These are phyloP conservation scores for Cryptococcus wingfieldii DNA, from an alignment of 1,284 basidiomycete species.

Conservation along the genomic window DNA sequence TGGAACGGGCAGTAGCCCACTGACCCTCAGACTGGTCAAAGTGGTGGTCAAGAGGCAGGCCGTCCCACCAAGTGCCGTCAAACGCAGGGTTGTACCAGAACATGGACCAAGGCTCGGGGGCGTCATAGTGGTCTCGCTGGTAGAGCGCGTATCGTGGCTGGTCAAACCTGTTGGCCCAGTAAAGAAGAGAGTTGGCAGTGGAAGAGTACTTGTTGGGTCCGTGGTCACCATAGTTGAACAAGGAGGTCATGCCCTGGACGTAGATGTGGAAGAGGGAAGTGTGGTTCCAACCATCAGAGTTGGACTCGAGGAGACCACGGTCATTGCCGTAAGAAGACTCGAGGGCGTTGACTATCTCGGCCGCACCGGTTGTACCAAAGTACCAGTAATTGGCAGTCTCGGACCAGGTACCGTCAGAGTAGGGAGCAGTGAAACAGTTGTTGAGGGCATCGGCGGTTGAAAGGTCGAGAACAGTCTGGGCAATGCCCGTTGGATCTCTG, in stretches of 20 bases:
- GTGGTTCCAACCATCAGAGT: conserved; percentile 61
- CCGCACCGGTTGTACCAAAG: conserved; percentile 86
- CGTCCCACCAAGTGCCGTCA: conserved; percentile 87
- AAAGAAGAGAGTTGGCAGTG: conserved; percentile 53
- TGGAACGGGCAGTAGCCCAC: conserved; percentile 88
- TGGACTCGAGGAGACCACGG: conserved; percentile 66
- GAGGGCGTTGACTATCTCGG: conserved; percentile 84
- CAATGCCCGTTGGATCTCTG: conserved; percentile 73
- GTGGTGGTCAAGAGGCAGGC: conserved; percentile 71
- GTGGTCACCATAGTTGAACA: conserved; percentile 89
- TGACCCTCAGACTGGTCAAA: conserved; percentile 67
- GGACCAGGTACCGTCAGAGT: conserved; percentile 84
- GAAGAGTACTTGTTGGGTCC: conserved; percentile 83
- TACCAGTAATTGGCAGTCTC: conserved; percentile 98
- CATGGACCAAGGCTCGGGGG: conserved; percentile 89
- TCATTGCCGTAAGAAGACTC: conserved; percentile 79
- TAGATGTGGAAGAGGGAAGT: conserved; percentile 92
- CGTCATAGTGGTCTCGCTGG: conserved; percentile 88
- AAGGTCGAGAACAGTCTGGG: conserved; percentile 60
- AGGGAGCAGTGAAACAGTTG: conserved; percentile 66
- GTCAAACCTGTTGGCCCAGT: conserved; percentile 66
- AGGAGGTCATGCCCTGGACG: conserved; percentile 72
- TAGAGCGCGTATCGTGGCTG: conserved; percentile 73
- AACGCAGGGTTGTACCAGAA: conserved; percentile 92
- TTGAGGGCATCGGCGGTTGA: conserved; percentile 69